These are phyloP conservation scores for Elongisporangium senticosum DNA, from an alignment of 352 stramenopile species.

Conservation along the genomic window DNA sequence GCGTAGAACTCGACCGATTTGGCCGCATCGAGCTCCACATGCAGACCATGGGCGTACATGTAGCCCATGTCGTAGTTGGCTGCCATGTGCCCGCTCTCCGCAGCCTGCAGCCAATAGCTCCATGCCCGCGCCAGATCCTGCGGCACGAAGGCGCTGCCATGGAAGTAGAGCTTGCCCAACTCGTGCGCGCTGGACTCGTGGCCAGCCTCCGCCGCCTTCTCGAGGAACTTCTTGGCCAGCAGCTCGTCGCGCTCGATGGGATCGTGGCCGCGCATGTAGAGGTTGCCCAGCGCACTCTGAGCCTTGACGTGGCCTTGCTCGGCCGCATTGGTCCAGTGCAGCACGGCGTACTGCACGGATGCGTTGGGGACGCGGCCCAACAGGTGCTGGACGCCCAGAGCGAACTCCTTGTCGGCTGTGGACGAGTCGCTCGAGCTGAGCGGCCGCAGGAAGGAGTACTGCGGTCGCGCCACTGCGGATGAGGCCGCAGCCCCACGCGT, in stretches of 20 bases:
- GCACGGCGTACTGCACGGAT: constrained; percentile 42
- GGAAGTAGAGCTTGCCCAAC: constrained; percentile 67
- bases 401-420: constrained; percentile 43
- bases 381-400: constrained; percentile 52
- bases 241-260: constrained; percentile 37
- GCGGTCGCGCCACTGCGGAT: not conserved
- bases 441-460: not conserved
- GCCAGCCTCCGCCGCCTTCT: constrained; percentile 56
- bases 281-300: constrained; percentile 59
- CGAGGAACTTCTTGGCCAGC: constrained; percentile 49
- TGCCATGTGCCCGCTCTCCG: constrained; percentile 56
- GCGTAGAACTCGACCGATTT: constrained; percentile 59
- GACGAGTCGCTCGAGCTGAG: not conserved
- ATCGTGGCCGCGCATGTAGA: constrained; percentile 61
- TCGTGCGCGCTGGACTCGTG: constrained; percentile 71
- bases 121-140: constrained; percentile 35
- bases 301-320: constrained; percentile 66
- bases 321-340: constrained; percentile 77
- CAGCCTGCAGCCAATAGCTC: constrained; percentile 59
- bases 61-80: constrained; percentile 70
- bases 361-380: constrained; percentile 38
- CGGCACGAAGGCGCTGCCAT: constrained; percentile 27
- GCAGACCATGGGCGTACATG: constrained; percentile 68
- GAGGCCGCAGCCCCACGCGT: not conserved
- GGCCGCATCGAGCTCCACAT: constrained; percentile 48